phyloP scores from a whole-genome alignment of 1,284 basidiomycete species.

The Volvariella volvacea region DNA sequence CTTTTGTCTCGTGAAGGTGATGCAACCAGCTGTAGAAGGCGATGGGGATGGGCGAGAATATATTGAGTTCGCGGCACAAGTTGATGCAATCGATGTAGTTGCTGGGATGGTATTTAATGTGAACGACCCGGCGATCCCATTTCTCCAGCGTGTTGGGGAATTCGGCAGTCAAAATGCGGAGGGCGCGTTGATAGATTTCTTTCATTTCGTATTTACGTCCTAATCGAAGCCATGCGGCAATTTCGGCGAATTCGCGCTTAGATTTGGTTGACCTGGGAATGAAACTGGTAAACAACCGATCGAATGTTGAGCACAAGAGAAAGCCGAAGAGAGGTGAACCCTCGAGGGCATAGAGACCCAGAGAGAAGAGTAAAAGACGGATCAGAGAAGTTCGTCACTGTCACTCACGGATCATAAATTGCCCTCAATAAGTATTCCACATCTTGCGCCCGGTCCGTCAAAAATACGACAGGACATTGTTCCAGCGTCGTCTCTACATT shows the following conservation, averaged over 20 bases:
- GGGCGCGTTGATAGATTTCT: slow-evolving; percentile 2
- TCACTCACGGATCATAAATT: slow-evolving; percentile 13
- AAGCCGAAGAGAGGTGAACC: slow-evolving; percentile 1
- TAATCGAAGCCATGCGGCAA: slow-evolving; percentile 6
- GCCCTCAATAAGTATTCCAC: slow-evolving; percentile 11
- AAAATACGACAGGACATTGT: slow-evolving; percentile 12
- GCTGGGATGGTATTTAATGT: neutral
- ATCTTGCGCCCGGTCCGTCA: slow-evolving; percentile 13
- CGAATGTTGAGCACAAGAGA: neutral
- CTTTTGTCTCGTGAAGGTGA: neutral
- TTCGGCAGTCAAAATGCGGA: slow-evolving; percentile 2
- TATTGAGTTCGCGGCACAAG: neutral
- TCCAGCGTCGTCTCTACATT: slow-evolving; percentile 10
- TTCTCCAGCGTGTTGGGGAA: slow-evolving; percentile 8
- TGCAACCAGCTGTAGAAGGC: neutral
- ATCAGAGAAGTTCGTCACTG: too few species aligned
- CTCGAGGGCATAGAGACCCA: neutral
- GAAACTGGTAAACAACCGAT: too few species aligned
- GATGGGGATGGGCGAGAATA: neutral
- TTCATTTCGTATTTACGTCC: slow-evolving; percentile 9
- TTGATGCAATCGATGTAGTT: neutral
- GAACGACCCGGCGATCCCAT: slow-evolving; percentile 4
- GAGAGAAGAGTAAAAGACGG: neutral
- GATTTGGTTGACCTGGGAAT: slow-evolving; percentile 4
- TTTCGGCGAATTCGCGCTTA: slow-evolving; percentile 2